Percentiles rank a stretch among this genome's conserved stretches.
Evolutionary conservation across 2,329 filamentous ascomycete genomes (phyloP).

Genomic region (Conoideocrella luteorostrata): DNA sequence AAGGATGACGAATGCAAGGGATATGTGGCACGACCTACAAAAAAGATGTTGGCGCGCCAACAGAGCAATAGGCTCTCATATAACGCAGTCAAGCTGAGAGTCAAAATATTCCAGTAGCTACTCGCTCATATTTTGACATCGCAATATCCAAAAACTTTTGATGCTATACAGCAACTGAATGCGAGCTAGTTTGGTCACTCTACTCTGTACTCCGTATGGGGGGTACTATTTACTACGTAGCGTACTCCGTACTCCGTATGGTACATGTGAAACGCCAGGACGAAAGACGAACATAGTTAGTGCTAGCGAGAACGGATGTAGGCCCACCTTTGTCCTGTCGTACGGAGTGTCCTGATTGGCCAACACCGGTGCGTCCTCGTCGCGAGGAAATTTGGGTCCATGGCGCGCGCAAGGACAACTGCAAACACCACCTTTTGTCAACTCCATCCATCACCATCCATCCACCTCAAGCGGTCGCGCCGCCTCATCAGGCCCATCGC

Average conservation of each 20-base stretch:
- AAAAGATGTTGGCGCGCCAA: background rate
- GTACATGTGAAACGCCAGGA: no score
- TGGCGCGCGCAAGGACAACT: conserved; percentile 14
- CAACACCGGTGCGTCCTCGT: conserved; percentile 21
- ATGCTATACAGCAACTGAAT: no score
- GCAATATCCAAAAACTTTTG: no score
- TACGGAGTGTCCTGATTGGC: conserved; percentile 24
- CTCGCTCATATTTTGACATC: background rate
- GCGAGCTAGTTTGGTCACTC: no score
- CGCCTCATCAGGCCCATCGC: conserved; percentile 6
- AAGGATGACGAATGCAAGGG: background rate
- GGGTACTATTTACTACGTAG: no score
- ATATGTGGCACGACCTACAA: background rate
- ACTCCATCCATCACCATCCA: conserved; percentile 8
- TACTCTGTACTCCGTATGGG: no score
- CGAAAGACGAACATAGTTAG: background rate
- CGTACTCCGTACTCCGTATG: no score
- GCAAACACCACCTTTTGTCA: conserved; percentile 9
- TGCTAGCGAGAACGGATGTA: background rate
- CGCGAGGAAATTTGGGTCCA: conserved; percentile 32
- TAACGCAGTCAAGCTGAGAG: no score
- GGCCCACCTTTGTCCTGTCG: conserved; percentile 4
- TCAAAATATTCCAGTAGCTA: background rate
- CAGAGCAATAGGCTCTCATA: background rate
- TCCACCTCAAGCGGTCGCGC: conserved; percentile 12